Conservation (phyloP, 768 basidiomycete species). For the Termitomyces sp. region DNA sequence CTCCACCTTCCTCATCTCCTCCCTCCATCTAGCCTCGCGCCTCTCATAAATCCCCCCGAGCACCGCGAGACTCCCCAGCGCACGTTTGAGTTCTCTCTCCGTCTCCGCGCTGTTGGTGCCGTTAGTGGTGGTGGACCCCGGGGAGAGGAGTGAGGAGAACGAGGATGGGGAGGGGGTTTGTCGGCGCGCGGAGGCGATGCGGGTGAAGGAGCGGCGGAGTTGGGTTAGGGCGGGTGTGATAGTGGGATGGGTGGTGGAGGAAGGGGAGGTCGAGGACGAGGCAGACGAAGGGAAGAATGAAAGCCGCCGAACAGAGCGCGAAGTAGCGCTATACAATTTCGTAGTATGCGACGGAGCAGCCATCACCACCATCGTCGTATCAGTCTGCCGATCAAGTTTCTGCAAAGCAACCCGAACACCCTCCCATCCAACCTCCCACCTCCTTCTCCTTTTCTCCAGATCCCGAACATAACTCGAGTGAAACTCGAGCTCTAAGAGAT, state of each 20-base stretch:
- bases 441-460: slow-evolving; percentile 61
- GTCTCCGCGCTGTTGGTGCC: slow-evolving; percentile 53
- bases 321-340: slow-evolving; percentile 60
- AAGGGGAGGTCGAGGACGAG: no score
- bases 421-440: slow-evolving; percentile 79
- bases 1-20: slow-evolving; percentile 62
- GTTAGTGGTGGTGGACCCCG: slow-evolving; percentile 54
- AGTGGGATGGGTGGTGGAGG: no score
- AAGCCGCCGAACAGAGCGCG: slow-evolving; percentile 66
- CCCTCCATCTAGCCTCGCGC: slow-evolving; percentile 64
- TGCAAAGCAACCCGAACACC: no score
- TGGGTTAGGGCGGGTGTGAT: slow-evolving; percentile 46
- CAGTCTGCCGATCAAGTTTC: slow-evolving; percentile 80
- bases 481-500: slow-evolving; percentile 71
- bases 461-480: slow-evolving; percentile 70
- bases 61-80: slow-evolving; percentile 61
- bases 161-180: slow-evolving; percentile 38
- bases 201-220: slow-evolving; percentile 56
- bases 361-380: slow-evolving; percentile 70
- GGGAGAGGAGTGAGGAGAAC: slow-evolving; percentile 35
- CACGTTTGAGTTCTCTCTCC: slow-evolving; percentile 66
- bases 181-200: slow-evolving; percentile 55
- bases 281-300: slow-evolving; percentile 37
- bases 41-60: slow-evolving; percentile 66
- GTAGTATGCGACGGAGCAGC: slow-evolving; percentile 74